Conservation (phyloP, 192 early-diverging fungal genomes). For the Coemansia sp. region DNA sequence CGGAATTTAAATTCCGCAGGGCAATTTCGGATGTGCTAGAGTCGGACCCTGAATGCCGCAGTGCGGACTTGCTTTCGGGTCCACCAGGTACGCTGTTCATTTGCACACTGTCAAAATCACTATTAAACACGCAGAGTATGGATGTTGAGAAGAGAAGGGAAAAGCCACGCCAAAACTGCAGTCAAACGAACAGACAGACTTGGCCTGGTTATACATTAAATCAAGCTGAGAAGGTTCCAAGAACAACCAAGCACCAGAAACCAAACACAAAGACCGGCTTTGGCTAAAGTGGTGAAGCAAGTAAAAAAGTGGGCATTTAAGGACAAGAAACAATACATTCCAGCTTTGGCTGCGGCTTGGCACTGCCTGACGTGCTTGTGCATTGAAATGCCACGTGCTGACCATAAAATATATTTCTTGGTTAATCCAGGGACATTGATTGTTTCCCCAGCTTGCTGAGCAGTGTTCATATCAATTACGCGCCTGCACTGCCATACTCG, state of each 20-base stretch:
- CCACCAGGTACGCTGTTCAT: slow-evolving; percentile 1
- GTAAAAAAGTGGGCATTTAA: background rate
- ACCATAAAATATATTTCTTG: background rate
- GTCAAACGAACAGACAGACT: background rate
- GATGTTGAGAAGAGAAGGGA: background rate
- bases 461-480: background rate
- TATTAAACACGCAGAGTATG: background rate
- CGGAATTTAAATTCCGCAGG: background rate
- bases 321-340: background rate
- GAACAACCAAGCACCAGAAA: background rate
- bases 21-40: background rate
- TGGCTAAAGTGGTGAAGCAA: background rate
- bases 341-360: slow-evolving; percentile 3
- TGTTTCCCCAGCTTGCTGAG: background rate
- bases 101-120: background rate
- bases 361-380: background rate
- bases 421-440: background rate
- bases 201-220: background rate
- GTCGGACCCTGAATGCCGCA: background rate
- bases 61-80: background rate
- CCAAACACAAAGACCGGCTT: background rate
- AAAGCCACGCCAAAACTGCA: background rate
- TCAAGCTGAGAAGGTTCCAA: slow-evolving; percentile 4
- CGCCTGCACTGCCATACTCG: background rate
- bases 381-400: background rate